phyloP scores from a whole-genome alignment of 192 early-diverging fungal genomes.

The Tieghemiomyces parasiticus region DNA sequence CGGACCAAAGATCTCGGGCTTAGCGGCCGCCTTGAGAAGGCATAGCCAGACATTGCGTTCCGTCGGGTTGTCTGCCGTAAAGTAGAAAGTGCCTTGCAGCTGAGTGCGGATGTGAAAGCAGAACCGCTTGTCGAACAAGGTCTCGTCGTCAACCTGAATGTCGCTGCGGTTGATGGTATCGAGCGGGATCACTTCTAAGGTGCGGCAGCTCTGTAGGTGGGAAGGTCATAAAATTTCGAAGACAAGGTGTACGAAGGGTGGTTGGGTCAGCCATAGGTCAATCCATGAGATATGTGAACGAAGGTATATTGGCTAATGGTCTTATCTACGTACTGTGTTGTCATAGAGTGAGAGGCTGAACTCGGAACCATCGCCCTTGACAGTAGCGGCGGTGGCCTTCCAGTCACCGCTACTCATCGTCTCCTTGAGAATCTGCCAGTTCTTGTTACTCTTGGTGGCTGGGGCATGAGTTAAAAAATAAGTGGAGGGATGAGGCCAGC shows the following conservation, averaged over 20 bases:
- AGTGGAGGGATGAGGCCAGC: no score
- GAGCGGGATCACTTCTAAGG: background rate
- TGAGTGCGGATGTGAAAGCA: conserved; percentile 17
- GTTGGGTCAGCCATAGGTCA: background rate
- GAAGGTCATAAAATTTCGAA: background rate
- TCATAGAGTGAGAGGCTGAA: background rate
- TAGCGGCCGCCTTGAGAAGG: background rate
- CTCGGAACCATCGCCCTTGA: background rate
- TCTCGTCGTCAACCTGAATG: conserved; percentile 22
- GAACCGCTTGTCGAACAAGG: conserved; percentile 23
- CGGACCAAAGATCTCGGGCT: background rate
- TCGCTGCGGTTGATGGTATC: conserved; percentile 9
- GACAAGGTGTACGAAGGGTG: background rate
- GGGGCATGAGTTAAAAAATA: no score
- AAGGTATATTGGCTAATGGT: background rate
- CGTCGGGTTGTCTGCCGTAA: conserved; percentile 16
- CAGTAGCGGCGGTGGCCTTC: background rate
- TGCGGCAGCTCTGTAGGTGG: background rate
- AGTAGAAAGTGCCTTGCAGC: conserved; percentile 10
- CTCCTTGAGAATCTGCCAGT: background rate
- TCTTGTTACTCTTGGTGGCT: no score
- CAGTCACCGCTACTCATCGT: background rate
- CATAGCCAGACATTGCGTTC: conserved; percentile 26
- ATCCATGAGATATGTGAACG: no score
- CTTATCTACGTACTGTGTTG: background rate